phyloP scores from a whole-genome alignment of 2,329 filamentous ascomycete species.

The Ascochyta lentis region DNA sequence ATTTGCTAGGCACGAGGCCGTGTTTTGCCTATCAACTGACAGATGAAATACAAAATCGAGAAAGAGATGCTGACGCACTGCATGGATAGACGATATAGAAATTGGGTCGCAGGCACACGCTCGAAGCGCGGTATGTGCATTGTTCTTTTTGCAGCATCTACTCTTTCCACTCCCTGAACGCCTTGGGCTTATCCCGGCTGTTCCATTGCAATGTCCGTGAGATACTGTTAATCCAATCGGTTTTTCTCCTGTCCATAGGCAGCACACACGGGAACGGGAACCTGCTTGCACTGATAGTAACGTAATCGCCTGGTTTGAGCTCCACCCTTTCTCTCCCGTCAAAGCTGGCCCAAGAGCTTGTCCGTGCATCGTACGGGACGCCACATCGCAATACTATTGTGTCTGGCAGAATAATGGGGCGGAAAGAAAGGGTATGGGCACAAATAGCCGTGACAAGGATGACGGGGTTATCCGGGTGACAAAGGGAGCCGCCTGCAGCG shows the following conservation, averaged over 20 bases:
- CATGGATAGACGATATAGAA: too few relatives aligned
- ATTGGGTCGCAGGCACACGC: too few relatives aligned
- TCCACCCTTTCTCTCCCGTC: constrained; percentile 86
- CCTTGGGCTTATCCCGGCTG: constrained; percentile 77
- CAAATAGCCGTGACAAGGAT: constrained; percentile 95
- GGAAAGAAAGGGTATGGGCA: constrained; percentile 91
- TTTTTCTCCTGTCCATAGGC: constrained; percentile 70
- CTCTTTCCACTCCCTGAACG: constrained; percentile 42
- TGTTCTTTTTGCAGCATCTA: constrained; percentile 3
- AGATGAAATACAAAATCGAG: too few relatives aligned
- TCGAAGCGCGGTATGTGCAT: too few relatives aligned
- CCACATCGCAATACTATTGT: constrained; percentile 92
- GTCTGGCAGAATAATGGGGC: constrained; percentile 95
- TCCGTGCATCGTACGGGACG: constrained; percentile 91
- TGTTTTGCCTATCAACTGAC: too few relatives aligned
- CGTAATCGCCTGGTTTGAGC: constrained; percentile 78
- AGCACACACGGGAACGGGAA: constrained; percentile 83
- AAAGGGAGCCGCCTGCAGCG: constrained; percentile 91
- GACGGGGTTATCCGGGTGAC: constrained; percentile 94
- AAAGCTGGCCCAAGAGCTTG: constrained; percentile 95
- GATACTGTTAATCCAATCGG: constrained; percentile 85
- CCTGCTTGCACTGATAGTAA: constrained; percentile 80
- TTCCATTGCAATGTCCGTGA: constrained; percentile 83
- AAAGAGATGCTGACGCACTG: too few relatives aligned
- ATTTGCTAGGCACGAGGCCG: too few relatives aligned